phyloP scores from a whole-genome alignment of 768 basidiomycete species.

The Dendrothele bispora region DNA sequence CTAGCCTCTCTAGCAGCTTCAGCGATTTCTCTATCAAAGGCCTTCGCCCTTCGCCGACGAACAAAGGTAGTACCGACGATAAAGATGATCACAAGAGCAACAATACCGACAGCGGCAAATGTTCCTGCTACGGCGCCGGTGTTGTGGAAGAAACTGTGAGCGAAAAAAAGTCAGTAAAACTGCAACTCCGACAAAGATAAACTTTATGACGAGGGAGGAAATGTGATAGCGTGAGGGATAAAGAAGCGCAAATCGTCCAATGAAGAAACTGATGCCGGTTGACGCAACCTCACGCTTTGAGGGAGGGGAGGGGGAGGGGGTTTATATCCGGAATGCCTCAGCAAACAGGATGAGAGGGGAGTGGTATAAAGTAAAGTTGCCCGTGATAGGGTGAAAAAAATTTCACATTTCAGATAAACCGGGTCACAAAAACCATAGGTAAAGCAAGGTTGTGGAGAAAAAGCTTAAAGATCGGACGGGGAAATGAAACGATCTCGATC shows the following conservation, averaged over 20 bases:
- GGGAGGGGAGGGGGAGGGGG: neutral
- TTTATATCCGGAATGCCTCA: neutral
- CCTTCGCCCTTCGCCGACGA: constrained; percentile 61
- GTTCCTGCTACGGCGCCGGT: constrained; percentile 71
- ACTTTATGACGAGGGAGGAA: neutral
- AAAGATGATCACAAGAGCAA: constrained; percentile 51
- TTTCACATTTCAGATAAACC: too few relatives aligned
- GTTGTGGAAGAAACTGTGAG: constrained; percentile 65
- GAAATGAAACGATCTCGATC: neutral
- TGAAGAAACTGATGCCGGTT: neutral
- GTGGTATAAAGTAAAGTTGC: too few relatives aligned
- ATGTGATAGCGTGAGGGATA: neutral
- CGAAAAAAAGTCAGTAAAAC: constrained; percentile 2
- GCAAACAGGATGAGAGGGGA: too few relatives aligned
- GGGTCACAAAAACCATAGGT: neutral
- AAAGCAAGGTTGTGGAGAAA: neutral
- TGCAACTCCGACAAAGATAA: neutral
- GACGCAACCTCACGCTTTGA: neutral
- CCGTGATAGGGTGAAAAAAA: too few relatives aligned
- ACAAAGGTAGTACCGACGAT: constrained; percentile 48
- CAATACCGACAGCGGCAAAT: constrained; percentile 69
- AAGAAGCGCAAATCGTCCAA: neutral
- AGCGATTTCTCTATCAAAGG: constrained; percentile 73
- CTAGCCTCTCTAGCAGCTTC: constrained; percentile 65
- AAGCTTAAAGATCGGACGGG: neutral